Base-by-base conservation (phyloP, 176 grass and related monocot species). In the Dactylis glomerata region DNA sequence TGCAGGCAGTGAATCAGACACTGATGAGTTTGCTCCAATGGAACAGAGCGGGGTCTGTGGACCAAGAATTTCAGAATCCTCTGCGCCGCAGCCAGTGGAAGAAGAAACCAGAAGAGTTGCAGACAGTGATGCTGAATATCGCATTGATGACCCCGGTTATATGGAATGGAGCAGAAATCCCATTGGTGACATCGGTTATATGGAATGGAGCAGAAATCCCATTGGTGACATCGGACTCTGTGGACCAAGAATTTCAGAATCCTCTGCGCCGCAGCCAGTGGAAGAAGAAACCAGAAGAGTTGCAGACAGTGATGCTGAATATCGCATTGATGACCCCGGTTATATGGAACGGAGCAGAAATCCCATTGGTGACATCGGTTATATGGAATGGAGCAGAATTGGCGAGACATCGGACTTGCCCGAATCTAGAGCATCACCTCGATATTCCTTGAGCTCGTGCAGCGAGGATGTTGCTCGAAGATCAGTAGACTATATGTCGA, bases 101-200 rank as follows among this genome's bases (percentile, higher is more conserved):
- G 54, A 67, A 33, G 38, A 68, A 54, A 44, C 30, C 14, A 61
- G 33, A 36, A 61, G 47, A 27, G 32, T 36, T 42, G 32, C 20
- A 6, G 82, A 13, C 12, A 6, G 3, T 67, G 76, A 73, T 84
- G 55, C 42, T 44, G 70, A 85, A 36, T 82, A 46, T 69, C 66
- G 68, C 32, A 77, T 15, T 24, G 73, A 17, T 28, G 63, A 89
- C 12, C 8, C 79, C 10, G 75, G 27, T 58, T 17, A 31, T 22
- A 85, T 17, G 37, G 27, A 57, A 23, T 42, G 76, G 82, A 32
- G 37, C 13, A 49, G 77, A 44, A 41, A 54, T 34, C 55, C 13
- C 31, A 10, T 57, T 57, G 22, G 0, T 51, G 65, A 90, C 19
- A 9, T 83, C 6, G 76, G 37, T 44, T 20, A 44, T 6, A 86